Percentiles rank a stretch among this genome's conserved stretches.
phyloP scores from a whole-genome alignment of 345 rosid species.

The Crucihimalaya himalaica region DNA sequence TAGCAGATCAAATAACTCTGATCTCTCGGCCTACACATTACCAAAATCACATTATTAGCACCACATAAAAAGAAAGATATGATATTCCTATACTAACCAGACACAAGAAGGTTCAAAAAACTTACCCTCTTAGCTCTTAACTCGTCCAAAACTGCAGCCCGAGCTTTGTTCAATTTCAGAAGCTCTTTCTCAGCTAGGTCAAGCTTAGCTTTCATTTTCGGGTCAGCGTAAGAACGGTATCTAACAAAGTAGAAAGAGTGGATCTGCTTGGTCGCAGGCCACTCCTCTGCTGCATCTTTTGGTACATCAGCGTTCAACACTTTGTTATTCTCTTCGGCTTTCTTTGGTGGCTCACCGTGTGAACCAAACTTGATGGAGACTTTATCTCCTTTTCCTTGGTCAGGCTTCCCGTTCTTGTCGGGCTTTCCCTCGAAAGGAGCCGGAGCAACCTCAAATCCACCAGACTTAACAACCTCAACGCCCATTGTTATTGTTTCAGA shows the following conservation, averaged over 20 bases:
- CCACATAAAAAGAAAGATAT: background rate
- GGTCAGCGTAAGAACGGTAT: slow-evolving; percentile 57
- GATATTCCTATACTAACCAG: background rate
- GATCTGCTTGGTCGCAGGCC: slow-evolving; percentile 76
- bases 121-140: slow-evolving; percentile 69
- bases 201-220: slow-evolving; percentile 60
- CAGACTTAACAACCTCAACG: slow-evolving; percentile 60
- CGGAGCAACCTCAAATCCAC: slow-evolving; percentile 68
- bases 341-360: slow-evolving; percentile 53
- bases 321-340: slow-evolving; percentile 45
- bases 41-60: background rate
- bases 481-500: slow-evolving; percentile 62
- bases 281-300: slow-evolving; percentile 70
- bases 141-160: slow-evolving; percentile 46
- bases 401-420: slow-evolving; percentile 58
- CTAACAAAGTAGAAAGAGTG: slow-evolving; percentile 65
- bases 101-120: background rate
- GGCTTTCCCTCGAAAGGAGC: slow-evolving; percentile 51
- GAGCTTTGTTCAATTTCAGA: slow-evolving; percentile 46
- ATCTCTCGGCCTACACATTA: slow-evolving; percentile 44
- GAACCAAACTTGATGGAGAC: slow-evolving; percentile 63
- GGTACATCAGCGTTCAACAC: slow-evolving; percentile 52
- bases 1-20: slow-evolving; percentile 47
- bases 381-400: slow-evolving; percentile 41
- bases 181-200: slow-evolving; percentile 71